phyloP scores from a whole-genome alignment of 345 rosid species.

The Gossypium thurberi region DNA sequence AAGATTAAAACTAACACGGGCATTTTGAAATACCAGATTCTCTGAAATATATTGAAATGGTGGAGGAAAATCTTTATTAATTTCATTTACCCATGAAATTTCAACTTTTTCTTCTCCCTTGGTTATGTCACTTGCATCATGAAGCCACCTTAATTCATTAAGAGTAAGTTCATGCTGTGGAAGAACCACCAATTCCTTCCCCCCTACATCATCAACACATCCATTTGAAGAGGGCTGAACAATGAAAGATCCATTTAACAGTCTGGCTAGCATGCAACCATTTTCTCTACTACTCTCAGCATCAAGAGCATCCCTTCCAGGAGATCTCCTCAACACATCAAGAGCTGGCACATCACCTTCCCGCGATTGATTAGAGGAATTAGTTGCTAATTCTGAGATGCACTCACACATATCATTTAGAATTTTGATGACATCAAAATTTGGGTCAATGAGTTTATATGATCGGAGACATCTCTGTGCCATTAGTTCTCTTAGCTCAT shows the following conservation, averaged over 20 bases:
- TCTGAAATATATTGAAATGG: slow-evolving; percentile 53
- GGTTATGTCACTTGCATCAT: slow-evolving; percentile 45
- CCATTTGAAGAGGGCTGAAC: slow-evolving; percentile 18
- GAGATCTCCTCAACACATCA: slow-evolving; percentile 43
- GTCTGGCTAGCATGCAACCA: background rate
- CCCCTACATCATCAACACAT: slow-evolving; percentile 20
- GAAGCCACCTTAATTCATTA: slow-evolving; percentile 44
- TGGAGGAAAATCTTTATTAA: slow-evolving; percentile 48
- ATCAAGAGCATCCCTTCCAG: slow-evolving; percentile 24
- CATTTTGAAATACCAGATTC: slow-evolving; percentile 50
- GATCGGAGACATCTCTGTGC: slow-evolving; percentile 69
- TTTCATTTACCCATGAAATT: slow-evolving; percentile 75
- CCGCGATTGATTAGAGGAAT: slow-evolving; percentile 50
- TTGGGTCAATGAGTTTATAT: slow-evolving; percentile 70
- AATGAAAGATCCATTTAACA: slow-evolving; percentile 16
- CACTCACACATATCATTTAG: slow-evolving; percentile 77
- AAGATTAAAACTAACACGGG: slow-evolving; percentile 54
- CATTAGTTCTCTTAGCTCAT: slow-evolving; percentile 61
- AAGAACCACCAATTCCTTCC: slow-evolving; percentile 36
- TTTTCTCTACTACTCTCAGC: slow-evolving; percentile 17
- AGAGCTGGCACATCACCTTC: slow-evolving; percentile 36
- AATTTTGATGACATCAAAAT: slow-evolving; percentile 55
- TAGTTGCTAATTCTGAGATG: slow-evolving; percentile 60
- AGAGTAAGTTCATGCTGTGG: slow-evolving; percentile 40
- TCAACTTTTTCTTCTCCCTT: slow-evolving; percentile 62